Evolutionary conservation across 306 rosid species (phyloP).

Genomic region (Prunus mume): DNA sequence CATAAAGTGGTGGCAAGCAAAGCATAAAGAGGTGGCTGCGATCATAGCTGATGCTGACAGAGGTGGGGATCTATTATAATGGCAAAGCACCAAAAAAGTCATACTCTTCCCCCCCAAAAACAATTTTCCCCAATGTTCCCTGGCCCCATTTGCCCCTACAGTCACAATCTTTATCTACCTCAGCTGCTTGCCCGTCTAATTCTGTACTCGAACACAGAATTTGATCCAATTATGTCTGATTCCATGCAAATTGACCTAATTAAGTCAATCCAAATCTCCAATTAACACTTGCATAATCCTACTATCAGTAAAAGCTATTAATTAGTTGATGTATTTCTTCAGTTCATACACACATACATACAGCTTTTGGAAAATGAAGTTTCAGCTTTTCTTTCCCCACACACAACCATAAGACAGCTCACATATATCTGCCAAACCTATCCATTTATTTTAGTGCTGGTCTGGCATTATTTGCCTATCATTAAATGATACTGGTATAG

Average conservation of each 20-base stretch:
- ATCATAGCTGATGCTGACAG: not conserved
- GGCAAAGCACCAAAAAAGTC: not conserved
- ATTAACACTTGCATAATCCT: not conserved
- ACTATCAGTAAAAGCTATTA: not conserved
- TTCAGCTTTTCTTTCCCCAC: not conserved
- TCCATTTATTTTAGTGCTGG: not conserved
- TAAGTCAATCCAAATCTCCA: not conserved
- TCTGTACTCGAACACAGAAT: not conserved
- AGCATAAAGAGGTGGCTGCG: not conserved
- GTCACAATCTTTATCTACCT: not conserved
- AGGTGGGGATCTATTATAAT: not conserved
- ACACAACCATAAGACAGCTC: not conserved
- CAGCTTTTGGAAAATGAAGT: not conserved
- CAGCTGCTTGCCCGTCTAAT: not conserved
- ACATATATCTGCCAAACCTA: not conserved
- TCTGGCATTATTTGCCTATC: not conserved
- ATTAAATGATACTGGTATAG: not conserved
- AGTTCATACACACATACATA: not conserved
- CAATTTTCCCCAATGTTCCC: not conserved
- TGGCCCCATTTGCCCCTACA: not conserved
- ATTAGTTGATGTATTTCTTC: not conserved
- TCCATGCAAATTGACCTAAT: not conserved
- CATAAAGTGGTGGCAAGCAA: conserved; percentile 3
- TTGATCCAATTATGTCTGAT: not conserved
- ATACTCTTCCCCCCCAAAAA: not conserved